Evolutionary conservation across 2,329 filamentous ascomycete genomes (phyloP).

Genomic region (Exophiala bonariae): DNA sequence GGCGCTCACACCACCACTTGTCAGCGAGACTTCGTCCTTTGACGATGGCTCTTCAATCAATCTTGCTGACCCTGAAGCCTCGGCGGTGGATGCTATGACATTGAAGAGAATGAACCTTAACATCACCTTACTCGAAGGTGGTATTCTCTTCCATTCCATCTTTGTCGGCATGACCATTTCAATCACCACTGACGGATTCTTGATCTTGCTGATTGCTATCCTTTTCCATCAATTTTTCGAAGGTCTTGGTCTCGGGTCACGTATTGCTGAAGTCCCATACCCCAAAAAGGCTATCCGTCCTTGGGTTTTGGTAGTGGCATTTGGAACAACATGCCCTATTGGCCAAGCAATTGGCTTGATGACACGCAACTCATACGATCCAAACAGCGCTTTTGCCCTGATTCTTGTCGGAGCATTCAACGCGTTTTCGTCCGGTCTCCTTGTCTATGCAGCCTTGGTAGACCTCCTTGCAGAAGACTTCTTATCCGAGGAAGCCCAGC

Average conservation of each 20-base stretch:
- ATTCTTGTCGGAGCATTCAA: conserved; percentile 67
- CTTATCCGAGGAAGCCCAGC: conserved; percentile 57
- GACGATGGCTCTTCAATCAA: background rate
- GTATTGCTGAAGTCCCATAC: conserved; percentile 68
- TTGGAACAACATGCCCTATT: conserved; percentile 64
- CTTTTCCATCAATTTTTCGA: conserved; percentile 86
- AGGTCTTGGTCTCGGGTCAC: conserved; percentile 78
- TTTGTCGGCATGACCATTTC: conserved; percentile 86
- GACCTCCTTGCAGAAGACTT: conserved; percentile 67
- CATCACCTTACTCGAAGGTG: conserved; percentile 73
- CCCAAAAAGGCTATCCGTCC: conserved; percentile 57
- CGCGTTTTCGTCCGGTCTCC: conserved; percentile 62
- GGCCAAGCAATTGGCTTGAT: conserved; percentile 64
- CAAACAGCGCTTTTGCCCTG: conserved; percentile 62
- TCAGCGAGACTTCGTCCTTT: background rate
- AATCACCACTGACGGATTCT: conserved; percentile 73
- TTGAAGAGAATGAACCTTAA: conserved; percentile 25
- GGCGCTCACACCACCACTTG: conserved; percentile 3
- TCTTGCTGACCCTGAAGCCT: conserved; percentile 34
- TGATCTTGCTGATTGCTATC: conserved; percentile 76
- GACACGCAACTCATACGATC: conserved; percentile 60
- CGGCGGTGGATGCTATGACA: background rate
- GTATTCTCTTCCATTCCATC: conserved; percentile 79
- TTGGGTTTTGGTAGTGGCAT: conserved; percentile 63
- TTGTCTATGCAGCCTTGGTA: conserved; percentile 64